Evolutionary conservation across 805 yeast species (phyloP), one percentile per base, ranked within the genome.

Genomic region (Scheffersomyces amazonensis): DNA sequence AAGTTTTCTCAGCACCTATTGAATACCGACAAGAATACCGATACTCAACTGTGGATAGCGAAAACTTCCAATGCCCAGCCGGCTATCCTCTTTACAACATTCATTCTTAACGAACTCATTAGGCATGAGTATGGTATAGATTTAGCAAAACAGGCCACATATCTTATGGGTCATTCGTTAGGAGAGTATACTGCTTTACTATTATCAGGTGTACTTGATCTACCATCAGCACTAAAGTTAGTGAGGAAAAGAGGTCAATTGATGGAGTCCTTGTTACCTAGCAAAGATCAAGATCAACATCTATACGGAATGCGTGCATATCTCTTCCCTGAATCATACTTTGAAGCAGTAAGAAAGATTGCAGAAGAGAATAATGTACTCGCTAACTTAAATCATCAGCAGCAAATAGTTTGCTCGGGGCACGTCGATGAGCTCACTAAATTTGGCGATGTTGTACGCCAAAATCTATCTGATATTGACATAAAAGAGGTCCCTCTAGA

Each of bases 11-110:
- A 40, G 3, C 39, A 51, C 13, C 36, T 60, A 23, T 41, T 44
- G 30, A 33, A 44, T 23, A 48, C 46, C 36, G 35, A 41, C 40
- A 21, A 41, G 31, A 31, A 15, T 41, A 32, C 18, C 5, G 22
- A 32, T 31, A 41, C 44, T 6, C 40, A 38, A 12, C 12, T 35
- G 5, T 62, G 65, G 62, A 32, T 60, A 16, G 21, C 37, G 9
- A 47, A 56, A 19, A 75, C 80, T 0, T 56, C 68, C 30, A 61
- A 71, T 47, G 80, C 80, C 16, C 83, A 77, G 59, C 81, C 81
- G 3, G 71, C 80, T 17, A 69, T 76, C 9, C 54, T 76, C 21
- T 60, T 72, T 2, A 54, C 76, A 3, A 63, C 76, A 17, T 58
- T 50, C 35, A 52, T 66, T 3, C 52, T 62, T 8, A 48, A 47